Percentiles rank a stretch among this genome's conserved stretches.
Conservation (phyloP, 2,329 filamentous ascomycete genomes). For the Penicillium sp. region DNA sequence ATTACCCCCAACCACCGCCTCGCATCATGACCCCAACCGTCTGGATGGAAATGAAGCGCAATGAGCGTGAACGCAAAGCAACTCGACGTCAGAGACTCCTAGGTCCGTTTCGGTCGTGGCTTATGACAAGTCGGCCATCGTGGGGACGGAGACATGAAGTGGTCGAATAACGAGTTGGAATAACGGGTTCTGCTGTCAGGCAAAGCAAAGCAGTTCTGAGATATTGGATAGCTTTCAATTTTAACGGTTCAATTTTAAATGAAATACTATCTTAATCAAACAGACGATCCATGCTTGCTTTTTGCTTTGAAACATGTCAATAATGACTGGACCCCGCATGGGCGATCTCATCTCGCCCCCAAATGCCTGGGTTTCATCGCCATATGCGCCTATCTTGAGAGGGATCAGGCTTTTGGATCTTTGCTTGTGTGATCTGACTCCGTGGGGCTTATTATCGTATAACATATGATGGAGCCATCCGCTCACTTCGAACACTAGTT, state of each 20-base stretch:
- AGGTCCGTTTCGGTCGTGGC: constrained; percentile 3
- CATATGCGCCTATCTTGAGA: background rate
- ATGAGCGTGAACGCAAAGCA: background rate
- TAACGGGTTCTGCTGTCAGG: background rate
- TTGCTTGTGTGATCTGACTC: background rate
- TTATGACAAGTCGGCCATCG: background rate
- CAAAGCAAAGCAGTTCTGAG: background rate
- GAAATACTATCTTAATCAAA: background rate
- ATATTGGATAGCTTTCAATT: background rate
- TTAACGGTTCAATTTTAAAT: background rate
- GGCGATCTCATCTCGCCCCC: background rate
- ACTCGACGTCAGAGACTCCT: background rate
- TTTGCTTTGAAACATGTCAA: background rate
- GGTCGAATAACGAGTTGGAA: background rate
- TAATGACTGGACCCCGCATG: background rate
- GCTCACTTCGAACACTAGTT: background rate
- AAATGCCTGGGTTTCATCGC: background rate
- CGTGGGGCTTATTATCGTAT: background rate
- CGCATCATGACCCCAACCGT: constrained; percentile 5
- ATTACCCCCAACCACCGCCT: constrained; percentile 1
- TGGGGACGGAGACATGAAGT: constrained; percentile 2
- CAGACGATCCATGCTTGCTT: constrained; percentile 1
- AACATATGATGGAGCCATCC: background rate
- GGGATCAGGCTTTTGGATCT: background rate
- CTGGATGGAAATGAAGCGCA: constrained; percentile 5